Evolutionary conservation across 2,329 filamentous ascomycete species (phyloP), one percentile per base, ranked within the genome.

Genomic region (Botrytis pseudocinerea): DNA sequence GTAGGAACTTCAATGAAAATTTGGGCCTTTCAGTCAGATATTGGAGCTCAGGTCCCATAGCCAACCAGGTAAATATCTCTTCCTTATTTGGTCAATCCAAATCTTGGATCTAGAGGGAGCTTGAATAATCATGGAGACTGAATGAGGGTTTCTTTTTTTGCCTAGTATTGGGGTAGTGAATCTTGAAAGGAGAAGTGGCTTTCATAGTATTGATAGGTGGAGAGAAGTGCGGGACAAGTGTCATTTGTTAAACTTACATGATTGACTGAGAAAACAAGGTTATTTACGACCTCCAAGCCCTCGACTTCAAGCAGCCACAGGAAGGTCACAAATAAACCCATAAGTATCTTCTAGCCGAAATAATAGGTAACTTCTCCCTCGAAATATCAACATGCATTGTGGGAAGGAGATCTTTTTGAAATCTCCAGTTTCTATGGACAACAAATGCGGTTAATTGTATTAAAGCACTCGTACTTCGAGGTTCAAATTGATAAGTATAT

Each of bases 1-100:
- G 1, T 14, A 51, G 25, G 48, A 12, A 25, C 0, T 1, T 51
- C 6, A 6, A 51, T 4, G 4, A 14, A n/a, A 0, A 0, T 6
- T n/a, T 51, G 25, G 6, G 25, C 48, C 25, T 16, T 51, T 10
- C n/a, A 4, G 25, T 10, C 4, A n/a, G 12, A 10, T 51, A 12
- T n/a, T 4, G 10, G 25, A n/a, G 25, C 5, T 9, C 22, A 51
- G 25, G 2, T 25, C 10, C 10, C 14, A n/a, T n/a, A 51, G 48
- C 25, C 48, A n/a, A 14, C 48, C 48, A n/a, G 48, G 25, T n/a
- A n/a, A n/a, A 10, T 2, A 12, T 51, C 46, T 5, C 5, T 51
- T 51, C 48, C 25, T 7, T 5, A 12, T 51, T 51, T 51, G 48
- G 14, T n/a, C 25, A 10, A 7, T 51, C 48, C 25, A 51, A 51